Base-by-base conservation (phyloP, 345 rosid species). In the Eucalyptus polyanthemos region DNA sequence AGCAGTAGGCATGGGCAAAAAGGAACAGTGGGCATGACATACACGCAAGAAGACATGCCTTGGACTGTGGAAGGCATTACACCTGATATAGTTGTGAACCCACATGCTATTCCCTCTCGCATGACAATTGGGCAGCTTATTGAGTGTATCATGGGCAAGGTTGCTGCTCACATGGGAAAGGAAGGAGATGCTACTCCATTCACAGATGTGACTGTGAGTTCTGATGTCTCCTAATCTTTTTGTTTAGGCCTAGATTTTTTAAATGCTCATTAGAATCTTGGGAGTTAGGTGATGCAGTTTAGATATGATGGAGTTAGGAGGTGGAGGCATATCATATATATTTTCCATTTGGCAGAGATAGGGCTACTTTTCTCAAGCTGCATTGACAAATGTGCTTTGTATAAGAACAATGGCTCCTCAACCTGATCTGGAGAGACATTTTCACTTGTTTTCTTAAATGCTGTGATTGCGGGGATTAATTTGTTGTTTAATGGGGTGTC, bases 151-250 rank as follows among this genome's bases (percentile, higher is more conserved):
- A 98, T 96, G 99, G 99, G 99, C 86, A 97, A 98, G 94, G 99
- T 97, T 91, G 99, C 99, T 25, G 99, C 99, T 88, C 99, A 97
- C 92, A 97, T 97, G 99, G 99, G 99, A 86, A 97, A 97, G 94
- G 99, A 98, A 93, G 99, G 99, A 85, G 99, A 98, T 88, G 99
- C 98, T 1, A 98, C 99, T 89, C 99, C 99, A 47, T 98, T 98
- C 90, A 98, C 99, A 6, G 99, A 98, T 93, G 99, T 98, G 91
- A 98, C 99, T 88, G 99, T 98, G 91, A 94, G 95, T 93, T 62
- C 11, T 90, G 47, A 47, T 86, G 87, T 50, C 47, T 86, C 88
- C 27, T 50, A 53, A 37, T 76, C 83, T 76, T 40, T 76, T 76
- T 76, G 29, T 76, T 40, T 76, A 6, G 85, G 47, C 85, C 44